These are phyloP conservation scores for Phylloporus arenicola DNA, from an alignment of 768 basidiomycete genomes.

Conservation along the genomic window DNA sequence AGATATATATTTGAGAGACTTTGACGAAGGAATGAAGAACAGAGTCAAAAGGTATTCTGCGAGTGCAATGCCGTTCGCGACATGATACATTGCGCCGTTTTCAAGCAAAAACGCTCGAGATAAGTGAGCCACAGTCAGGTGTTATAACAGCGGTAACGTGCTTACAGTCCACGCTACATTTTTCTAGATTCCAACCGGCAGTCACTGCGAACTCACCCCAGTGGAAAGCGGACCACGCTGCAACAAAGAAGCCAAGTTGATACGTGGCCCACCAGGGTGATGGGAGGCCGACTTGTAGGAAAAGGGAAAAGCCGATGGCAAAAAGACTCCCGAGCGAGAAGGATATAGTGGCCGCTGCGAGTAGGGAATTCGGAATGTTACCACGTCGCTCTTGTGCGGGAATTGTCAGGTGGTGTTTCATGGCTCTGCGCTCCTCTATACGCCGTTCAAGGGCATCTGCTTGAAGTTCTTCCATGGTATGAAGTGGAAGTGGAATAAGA, in stretches of 20 bases:
- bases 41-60: constrained; percentile 71
- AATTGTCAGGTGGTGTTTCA: constrained; percentile 42
- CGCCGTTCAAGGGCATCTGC: constrained; percentile 38
- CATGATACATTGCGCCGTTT: constrained; percentile 80
- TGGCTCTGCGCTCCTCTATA: constrained; percentile 37
- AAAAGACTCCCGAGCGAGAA: constrained; percentile 80
- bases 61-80: constrained; percentile 75
- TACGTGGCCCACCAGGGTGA: constrained; percentile 60
- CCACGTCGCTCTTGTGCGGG: constrained; percentile 43
- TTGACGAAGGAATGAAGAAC: constrained; percentile 62
- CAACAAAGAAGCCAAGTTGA: constrained; percentile 78
- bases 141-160: constrained; percentile 9
- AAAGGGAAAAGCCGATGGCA: constrained; percentile 49
- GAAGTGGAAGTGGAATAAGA: not conserved
- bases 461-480: constrained; percentile 30
- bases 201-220: constrained; percentile 94
- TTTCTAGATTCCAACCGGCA: constrained; percentile 91
- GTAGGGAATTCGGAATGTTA: constrained; percentile 84
- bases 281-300: constrained; percentile 41
- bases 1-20: constrained; percentile 55
- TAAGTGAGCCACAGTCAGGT: constrained; percentile 1
- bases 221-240: constrained; percentile 84
- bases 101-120: constrained; percentile 83
- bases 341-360: constrained; percentile 70
- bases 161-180: constrained; percentile 91